Conservation (phyloP, 371 early-diverging fungal genomes). For the Mucor circinelloides region DNA sequence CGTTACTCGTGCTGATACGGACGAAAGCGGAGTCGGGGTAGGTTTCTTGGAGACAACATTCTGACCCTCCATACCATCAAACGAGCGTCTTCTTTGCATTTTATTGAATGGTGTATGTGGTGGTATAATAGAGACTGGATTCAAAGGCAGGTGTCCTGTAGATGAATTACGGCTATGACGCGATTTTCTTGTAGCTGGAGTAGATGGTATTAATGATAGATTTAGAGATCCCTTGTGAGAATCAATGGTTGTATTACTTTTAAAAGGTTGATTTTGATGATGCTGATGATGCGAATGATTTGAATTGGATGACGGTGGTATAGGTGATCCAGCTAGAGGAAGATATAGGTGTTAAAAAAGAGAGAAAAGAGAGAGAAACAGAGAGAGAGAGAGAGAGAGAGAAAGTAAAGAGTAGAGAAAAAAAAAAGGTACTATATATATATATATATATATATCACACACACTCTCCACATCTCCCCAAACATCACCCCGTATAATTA, state of each 20-base stretch:
- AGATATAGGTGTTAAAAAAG: neutral
- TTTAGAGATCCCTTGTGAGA: neutral
- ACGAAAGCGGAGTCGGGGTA: constrained; percentile 20
- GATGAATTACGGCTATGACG: constrained; percentile 43
- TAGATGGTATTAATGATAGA: neutral
- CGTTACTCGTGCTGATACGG: constrained; percentile 21
- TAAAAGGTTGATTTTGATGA: constrained; percentile 11
- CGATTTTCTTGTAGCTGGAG: constrained; percentile 2
- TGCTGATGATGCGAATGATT: neutral
- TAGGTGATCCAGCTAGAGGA: constrained; percentile 24
- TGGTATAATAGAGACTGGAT: constrained; percentile 10
- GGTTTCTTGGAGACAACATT: neutral
- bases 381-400: neutral
- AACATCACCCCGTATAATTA: neutral
- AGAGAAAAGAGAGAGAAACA: neutral
- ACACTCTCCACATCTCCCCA: neutral
- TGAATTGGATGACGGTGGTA: constrained; percentile 14
- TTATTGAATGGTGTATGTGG: constrained; percentile 3
- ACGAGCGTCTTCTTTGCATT: constrained; percentile 40
- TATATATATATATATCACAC: neutral
- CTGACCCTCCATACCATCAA: constrained; percentile 24
- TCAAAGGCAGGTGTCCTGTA: constrained; percentile 21
- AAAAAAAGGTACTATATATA: neutral
- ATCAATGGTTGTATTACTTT: constrained; percentile 6
- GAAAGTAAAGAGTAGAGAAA: neutral